Percentiles rank a stretch among this genome's conserved stretches.
Conservation (phyloP, 495 filamentous ascomycete species). For the Podospora comata region DNA sequence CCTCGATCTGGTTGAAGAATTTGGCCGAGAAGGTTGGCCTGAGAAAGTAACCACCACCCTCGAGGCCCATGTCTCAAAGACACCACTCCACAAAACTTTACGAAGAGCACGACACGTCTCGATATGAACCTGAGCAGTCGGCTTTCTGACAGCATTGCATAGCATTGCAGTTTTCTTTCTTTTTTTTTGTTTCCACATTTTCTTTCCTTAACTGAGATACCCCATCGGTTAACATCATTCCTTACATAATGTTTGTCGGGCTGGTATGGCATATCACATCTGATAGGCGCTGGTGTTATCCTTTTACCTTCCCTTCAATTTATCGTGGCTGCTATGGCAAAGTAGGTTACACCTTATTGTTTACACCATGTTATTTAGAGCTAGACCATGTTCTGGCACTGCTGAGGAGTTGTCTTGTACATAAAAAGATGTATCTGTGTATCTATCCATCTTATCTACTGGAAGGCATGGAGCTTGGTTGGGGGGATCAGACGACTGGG, state of each 20-base stretch:
- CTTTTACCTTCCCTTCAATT: not conserved
- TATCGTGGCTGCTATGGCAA: not conserved
- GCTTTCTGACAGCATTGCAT: constrained; percentile 1
- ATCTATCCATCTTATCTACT: not conserved
- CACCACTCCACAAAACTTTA: not conserved
- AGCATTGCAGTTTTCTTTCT: constrained; percentile 1
- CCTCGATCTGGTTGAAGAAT: constrained; percentile 43
- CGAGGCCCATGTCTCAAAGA: not conserved
- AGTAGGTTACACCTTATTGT: not conserved
- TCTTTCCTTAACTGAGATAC: constrained; percentile 25
- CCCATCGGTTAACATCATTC: constrained; percentile 24
- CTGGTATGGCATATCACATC: constrained; percentile 6
- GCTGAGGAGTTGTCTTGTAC: not conserved
- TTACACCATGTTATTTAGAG: not conserved
- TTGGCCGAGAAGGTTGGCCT: constrained; percentile 45
- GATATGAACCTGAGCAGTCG: not conserved
- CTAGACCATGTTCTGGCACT: not conserved
- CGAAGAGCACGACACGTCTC: not conserved
- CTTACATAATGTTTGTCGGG: constrained; percentile 10
- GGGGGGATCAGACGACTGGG: not conserved
- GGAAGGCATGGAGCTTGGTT: not conserved
- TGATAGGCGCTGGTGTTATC: not conserved
- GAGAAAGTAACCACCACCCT: constrained; percentile 28
- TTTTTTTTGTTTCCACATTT: constrained; percentile 7
- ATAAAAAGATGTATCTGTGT: not conserved